Base-by-base conservation (phyloP, 1,139 yeast species). In the Scheffersomyces titani region DNA sequence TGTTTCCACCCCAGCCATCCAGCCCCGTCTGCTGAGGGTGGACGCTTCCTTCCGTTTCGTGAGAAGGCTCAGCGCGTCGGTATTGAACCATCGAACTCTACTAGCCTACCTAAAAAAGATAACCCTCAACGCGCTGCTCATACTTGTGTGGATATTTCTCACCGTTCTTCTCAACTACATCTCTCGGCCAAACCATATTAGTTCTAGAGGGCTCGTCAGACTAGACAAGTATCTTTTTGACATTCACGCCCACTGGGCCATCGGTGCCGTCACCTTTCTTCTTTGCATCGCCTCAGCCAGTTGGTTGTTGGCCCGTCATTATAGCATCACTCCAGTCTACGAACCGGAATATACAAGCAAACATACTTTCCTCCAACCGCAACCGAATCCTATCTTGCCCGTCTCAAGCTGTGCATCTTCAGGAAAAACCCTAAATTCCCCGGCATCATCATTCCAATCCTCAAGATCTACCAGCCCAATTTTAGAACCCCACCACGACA, bases 141-240 rank as follows among this genome's bases (percentile, higher is more conserved):
- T 57, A 11, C 9, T 57, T 13, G 20, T 53, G 16, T 57, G 59
- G 59, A 18, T 53, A 9, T 24, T 50, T 5, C 50, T 57, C 0
- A 52, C 55, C 48, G 36, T 46, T 6, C 44, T 57, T 22, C 46
- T 55, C 40, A 53, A 54, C 30, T 53, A 55, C 24, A 16, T 51
- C 6, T 56, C 55, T 3, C 50, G 59, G 5, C 50, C 57, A 2
- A 51, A 11, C 11, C 22, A 45, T 20, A 57, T 57, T n/a, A 22
- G 52, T 22, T 24, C 56, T 36, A 54, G 47, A 44, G 22, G 47
- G 2, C 50, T 57, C 44, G 49, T 44, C 21, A 49, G 59, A 19
- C 47, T 57, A 20, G 59, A 57, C 19, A 19, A 30, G 19, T 55
- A 55, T 36, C 47, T 57, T 4, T 57, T 57, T 49, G 49, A 55